A percentile compares a stretch with the other conserved stretches of the same genome.
Conservation (phyloP, 192 early-diverging fungal genomes). For the Cladochytrium replicatum region DNA sequence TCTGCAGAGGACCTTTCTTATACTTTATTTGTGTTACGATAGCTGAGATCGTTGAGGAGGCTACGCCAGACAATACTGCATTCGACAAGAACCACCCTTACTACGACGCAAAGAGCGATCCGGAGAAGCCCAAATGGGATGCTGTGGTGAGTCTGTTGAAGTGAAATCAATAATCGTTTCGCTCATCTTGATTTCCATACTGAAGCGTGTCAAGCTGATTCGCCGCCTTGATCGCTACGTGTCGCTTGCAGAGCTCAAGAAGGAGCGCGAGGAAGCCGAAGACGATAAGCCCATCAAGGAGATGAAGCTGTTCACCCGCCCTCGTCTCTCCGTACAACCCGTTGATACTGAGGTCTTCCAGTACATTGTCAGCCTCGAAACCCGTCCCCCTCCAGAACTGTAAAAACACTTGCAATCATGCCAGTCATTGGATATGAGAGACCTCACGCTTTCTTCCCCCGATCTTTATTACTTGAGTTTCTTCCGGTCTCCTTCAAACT, state of each 20-base stretch:
- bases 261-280: constrained; percentile 23
- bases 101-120: constrained; percentile 62
- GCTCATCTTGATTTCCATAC: not conserved
- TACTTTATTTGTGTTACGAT: no score
- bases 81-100: constrained; percentile 66
- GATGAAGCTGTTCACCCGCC: constrained; percentile 62
- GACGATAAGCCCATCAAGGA: constrained; percentile 37
- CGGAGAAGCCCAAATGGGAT: constrained; percentile 65
- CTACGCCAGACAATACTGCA: constrained; percentile 65
- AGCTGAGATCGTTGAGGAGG: constrained; percentile 47
- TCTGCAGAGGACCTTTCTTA: constrained; percentile 65
- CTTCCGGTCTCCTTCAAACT: no score
- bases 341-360: constrained; percentile 51
- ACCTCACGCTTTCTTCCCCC: no score
- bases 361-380: constrained; percentile 46
- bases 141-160: constrained; percentile 39
- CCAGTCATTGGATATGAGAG: no score
- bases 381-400: no score
- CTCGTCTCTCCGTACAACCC: constrained; percentile 69
- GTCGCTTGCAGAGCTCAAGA: constrained; percentile 58
- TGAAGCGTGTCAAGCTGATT: constrained; percentile 67
- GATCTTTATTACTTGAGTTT: no score
- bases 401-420: no score
- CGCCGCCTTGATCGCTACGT: constrained; percentile 51
- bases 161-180: not conserved